Percentiles rank a stretch among this genome's conserved stretches.
These are phyloP conservation scores for Lasiodiplodia sp. DNA, from an alignment of 2,329 filamentous ascomycete genomes.

Conservation along the genomic window DNA sequence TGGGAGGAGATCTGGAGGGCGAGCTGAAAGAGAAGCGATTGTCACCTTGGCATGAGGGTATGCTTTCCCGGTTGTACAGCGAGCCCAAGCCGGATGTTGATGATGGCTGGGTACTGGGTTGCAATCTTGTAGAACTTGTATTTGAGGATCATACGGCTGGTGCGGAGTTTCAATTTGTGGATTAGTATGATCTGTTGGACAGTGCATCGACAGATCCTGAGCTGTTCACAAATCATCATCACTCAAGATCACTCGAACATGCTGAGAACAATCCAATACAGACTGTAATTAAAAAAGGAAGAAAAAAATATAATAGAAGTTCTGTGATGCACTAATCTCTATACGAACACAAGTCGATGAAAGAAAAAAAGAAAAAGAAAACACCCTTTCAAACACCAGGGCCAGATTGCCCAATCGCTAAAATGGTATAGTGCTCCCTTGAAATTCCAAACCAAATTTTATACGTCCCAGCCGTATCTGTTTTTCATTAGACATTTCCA, in stretches of 20 bases:
- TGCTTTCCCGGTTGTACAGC: not conserved
- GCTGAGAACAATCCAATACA: too few species aligned
- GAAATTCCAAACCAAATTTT: not conserved
- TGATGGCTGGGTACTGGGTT: constrained; percentile 26
- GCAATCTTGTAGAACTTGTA: constrained; percentile 14
- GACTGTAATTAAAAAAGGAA: too few species aligned
- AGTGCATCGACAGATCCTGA: too few species aligned
- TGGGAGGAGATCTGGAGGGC: constrained; percentile 30
- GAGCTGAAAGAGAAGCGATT: constrained; percentile 25
- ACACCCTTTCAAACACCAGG: not conserved
- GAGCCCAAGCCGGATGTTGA: constrained; percentile 2
- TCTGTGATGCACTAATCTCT: too few species aligned
- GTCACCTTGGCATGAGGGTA: constrained; percentile 19
- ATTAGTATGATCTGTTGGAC: not conserved
- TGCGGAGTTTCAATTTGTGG: not conserved
- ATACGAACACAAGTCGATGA: too few species aligned
- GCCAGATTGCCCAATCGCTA: not conserved
- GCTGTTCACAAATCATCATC: too few species aligned
- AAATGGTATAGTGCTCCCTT: not conserved
- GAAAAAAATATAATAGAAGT: too few species aligned
- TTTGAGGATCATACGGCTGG: constrained; percentile 8
- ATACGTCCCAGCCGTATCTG: not conserved
- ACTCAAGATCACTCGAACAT: too few species aligned
- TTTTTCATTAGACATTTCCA: not conserved
- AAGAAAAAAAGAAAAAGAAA: too few species aligned